Base-by-base conservation (phyloP, 2,329 filamentous ascomycete genomes). In the Penicillium sclerotigenum region DNA sequence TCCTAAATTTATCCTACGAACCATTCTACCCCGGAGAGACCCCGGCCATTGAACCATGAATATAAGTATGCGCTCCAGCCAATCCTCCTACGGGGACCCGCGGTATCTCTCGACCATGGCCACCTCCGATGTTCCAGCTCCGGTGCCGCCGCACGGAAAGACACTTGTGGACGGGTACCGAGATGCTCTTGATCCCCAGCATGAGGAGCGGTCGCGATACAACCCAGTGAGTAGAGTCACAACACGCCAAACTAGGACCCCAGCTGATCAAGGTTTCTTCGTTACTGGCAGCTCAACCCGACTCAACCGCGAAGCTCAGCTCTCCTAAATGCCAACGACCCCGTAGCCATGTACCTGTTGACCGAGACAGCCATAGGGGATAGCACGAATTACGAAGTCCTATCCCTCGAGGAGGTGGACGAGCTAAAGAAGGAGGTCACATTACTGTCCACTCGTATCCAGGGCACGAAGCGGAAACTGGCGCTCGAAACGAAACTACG, bases 341-440 rank as follows among this genome's bases (percentile, higher is more conserved):
- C 81, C 0, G 81, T 99, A 42, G 88, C 91, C 65, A 87, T 96
- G 71, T 95, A 97, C 72, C 79, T 99, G 45, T 83, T 99, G 56
- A 92, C 94, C 59, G 93, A 97, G 77, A 97, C 91, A 20, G 94
- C 94, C 20, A 84, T 99, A 58, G 84, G 87, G 57, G 94, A 99
- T 75, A 95, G 91, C 77, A 88, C 87, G 68, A 79, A 86, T 65
- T 99, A 87, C 72, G 87, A 93, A 69, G 87, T 99, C 24, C 73
- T 99, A 59, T 90, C 92, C 0, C 89, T 93, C 64, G 91, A 96
- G 71, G 92, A 97, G 75, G 88, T 97, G 29, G 94, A 97, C 63
- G 83, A 85, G 45, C 77, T 97, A 66, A 99, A 97, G 80, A 96
- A 91, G 72, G 90, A 96, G 77, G 84, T 87, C 60, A 83, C 85